Percentiles rank a stretch among this genome's conserved stretches.
phyloP scores from a whole-genome alignment of 768 basidiomycete species.

The Tulasnella sp. region DNA sequence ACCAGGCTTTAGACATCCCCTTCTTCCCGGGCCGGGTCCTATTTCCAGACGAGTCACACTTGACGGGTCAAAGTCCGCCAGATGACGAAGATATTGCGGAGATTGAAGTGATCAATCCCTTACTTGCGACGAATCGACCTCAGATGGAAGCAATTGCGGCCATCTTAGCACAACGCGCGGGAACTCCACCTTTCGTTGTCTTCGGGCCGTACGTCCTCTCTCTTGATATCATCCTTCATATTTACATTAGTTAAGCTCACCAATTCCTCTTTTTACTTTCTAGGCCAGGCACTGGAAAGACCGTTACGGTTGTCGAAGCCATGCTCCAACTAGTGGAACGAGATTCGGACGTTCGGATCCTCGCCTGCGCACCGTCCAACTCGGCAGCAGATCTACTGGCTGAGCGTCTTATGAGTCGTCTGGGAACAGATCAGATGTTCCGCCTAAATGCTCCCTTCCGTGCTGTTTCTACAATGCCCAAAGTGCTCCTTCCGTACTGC shows the following conservation, averaged over 20 bases:
- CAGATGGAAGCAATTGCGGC: conserved; percentile 5
- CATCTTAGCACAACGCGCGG: not conserved
- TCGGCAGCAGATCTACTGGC: conserved; percentile 15
- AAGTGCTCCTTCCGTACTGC: not conserved
- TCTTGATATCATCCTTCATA: not conserved
- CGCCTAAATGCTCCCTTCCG: conserved; percentile 9
- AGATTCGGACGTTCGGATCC: conserved; percentile 8
- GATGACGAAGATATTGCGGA: not conserved
- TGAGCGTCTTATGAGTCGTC: not conserved
- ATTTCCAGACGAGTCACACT: conserved; percentile 36
- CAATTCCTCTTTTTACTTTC: too few species aligned
- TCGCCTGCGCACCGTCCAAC: conserved; percentile 15
- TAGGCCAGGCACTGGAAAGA: conserved; percentile 14
- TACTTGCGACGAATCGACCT: not conserved
- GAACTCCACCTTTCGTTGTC: conserved; percentile 4
- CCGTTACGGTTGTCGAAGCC: conserved; percentile 13
- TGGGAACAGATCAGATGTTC: not conserved
- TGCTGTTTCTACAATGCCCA: not conserved
- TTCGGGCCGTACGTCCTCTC: conserved; percentile 10
- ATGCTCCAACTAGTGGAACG: not conserved
- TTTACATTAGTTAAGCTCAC: too few species aligned
- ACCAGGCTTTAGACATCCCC: conserved; percentile 15
- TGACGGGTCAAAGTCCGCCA: not conserved
- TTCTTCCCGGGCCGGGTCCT: conserved; percentile 39
- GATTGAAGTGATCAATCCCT: not conserved